Evolutionary conservation across 192 early-diverging fungal species (phyloP), one percentile per base, ranked within the genome.

Genomic region (Coemansia sp.): DNA sequence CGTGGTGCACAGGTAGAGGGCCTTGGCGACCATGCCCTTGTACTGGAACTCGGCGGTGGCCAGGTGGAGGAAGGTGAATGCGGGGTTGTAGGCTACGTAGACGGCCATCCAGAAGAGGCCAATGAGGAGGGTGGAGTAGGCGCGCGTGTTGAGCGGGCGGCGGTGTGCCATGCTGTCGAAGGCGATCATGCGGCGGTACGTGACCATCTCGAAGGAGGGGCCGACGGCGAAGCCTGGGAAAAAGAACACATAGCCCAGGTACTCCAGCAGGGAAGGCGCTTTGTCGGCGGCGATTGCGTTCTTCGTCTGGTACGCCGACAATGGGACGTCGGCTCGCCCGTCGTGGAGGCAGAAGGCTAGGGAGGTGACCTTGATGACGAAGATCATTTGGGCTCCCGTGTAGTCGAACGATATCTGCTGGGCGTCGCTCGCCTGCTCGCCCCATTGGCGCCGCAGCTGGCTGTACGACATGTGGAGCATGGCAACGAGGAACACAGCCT

Each of bases 301-400:
- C 9, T 77, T 81, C 44, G 76, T 69, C 70, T 96, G 91, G 73
- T 95, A 89, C 46, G 77, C 72, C 6, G 88, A 83, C 46, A 69
- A 65, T 63, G 71, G 66, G 41, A 46, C 3, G 16, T 71, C 21
- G 21, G 19, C 13, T n/a, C 65, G 87, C 29, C 93, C 94, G 68
- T 98, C 95, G 68, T 87, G 83, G 11, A 93, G 87, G 54, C 87
- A 89, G 79, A 91, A 98, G 0, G 93, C 94, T 82, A 93, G 93
- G 10, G 90, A 89, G 19, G 94, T 93, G 44, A 95, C 72, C 69
- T 96, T 96, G 64, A 96, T 95, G n/a, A 94, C 90, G 56, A 96
- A 79, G 27, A 97, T 87, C 97, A 99, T 99, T 77, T 95, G 91
- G 2, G 94, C 93, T 13, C 93, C 92, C 10, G 97, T 93, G 62